Base-by-base conservation (phyloP, 495 filamentous ascomycete species). In the Xylaria flabelliformis region DNA sequence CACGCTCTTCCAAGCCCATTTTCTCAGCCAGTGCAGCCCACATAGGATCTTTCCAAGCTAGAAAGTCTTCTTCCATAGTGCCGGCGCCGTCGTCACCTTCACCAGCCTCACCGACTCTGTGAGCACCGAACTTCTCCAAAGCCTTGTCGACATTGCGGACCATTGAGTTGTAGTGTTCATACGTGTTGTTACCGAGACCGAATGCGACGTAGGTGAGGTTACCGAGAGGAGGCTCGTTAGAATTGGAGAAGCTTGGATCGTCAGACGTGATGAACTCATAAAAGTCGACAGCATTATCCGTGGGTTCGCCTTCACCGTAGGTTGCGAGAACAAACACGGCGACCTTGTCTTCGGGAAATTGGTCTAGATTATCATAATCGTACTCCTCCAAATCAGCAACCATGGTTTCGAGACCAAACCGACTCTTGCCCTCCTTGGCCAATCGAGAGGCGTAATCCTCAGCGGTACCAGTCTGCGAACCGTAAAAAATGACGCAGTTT, bases 41-140 rank as follows among this genome's bases (percentile, higher is more conserved):
- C 97, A 99, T 99, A 63, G 95, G 94, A 77, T 99, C 96, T 82
- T 99, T 99, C 96, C 96, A 99, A 72, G 96, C 93, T 78, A 99
- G 85, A 82, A 98, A 99, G 77, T 99, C 96, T 84, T 99, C 96
- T 83, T 99, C 96, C 96, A 99, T 99, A 66, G 96, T 99, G 69
- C 96, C 96, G 64, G 96, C 95, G 72, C 96, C 96, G 80, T 99
- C 96, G 76, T 99, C 96, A 77, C 96, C 96, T 84, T 98, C 96
- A 78, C 96, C 96, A 41, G 94, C 94, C 51, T 90, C 84, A 12
- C 95, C 94, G 74, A 99, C 94, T 69, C 94, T 88, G 65, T 88
- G 86, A 24, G 92, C 96, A 70, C 96, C 96, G 36, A 95, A 85
- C 75, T 93, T 94, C 74, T 87, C 83, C 58, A 99, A 83, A 44